Conservation (phyloP, 108 stramenopile species). For the Bacterosira constricta region DNA sequence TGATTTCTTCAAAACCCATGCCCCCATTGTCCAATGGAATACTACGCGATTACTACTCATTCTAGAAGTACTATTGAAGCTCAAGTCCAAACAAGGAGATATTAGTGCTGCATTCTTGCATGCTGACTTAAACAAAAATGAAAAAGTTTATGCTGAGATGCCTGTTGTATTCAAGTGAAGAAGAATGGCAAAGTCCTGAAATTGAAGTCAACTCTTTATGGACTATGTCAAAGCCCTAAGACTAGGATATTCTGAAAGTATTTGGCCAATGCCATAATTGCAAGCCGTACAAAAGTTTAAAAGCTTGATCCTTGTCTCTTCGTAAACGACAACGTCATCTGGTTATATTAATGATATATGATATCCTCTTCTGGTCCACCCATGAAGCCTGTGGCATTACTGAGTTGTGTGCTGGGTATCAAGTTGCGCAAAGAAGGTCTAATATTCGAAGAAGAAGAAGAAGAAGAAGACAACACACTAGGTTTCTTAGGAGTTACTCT, state of each 20-base stretch:
- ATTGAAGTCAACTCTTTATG: no score
- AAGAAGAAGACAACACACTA: no score
- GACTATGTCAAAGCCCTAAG: no score
- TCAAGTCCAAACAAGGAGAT: conserved; percentile 49
- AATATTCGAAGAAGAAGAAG: conserved; percentile 36
- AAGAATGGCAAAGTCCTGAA: no score
- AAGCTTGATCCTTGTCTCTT: no score
- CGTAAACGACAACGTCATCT: no score
- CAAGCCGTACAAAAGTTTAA: no score
- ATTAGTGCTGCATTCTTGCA: conserved; percentile 50
- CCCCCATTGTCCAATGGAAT: conserved; percentile 59
- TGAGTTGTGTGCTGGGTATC: background rate
- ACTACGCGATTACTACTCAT: conserved; percentile 44
- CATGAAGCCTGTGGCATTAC: background rate
- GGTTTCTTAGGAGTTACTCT: background rate
- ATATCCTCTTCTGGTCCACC: background rate
- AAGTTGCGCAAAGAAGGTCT: background rate
- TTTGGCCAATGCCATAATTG: no score
- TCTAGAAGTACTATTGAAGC: conserved; percentile 7
- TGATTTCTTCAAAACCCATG: conserved; percentile 55
- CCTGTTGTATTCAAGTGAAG: no score
- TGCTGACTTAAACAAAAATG: conserved; percentile 28
- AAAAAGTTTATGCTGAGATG: conserved; percentile 31
- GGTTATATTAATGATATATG: background rate
- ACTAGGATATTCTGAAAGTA: no score